These are phyloP conservation scores for Alloteropsis angusta DNA, from an alignment of 202 grass and related monocot species.

Conservation along the genomic window DNA sequence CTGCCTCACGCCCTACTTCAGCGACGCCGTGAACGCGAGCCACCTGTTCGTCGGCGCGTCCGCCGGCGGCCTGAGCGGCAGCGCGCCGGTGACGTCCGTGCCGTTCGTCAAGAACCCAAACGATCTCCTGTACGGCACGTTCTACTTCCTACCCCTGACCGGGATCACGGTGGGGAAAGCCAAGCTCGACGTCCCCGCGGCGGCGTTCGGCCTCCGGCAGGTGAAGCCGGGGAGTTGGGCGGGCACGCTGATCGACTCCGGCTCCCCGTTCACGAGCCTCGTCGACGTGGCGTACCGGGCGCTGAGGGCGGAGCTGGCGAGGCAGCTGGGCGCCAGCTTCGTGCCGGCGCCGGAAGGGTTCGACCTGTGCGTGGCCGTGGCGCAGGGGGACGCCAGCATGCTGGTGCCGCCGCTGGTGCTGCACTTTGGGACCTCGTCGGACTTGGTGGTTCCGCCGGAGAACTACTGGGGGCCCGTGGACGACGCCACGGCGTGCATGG, in stretches of 20 bases:
- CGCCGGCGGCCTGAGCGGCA: neutral
- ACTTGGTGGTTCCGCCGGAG: slow-evolving; percentile 17
- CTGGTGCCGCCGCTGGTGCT: slow-evolving; percentile 4
- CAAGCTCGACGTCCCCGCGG: neutral
- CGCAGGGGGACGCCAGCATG: neutral
- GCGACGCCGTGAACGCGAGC: neutral
- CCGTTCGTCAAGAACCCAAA: neutral
- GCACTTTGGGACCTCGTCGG: neutral
- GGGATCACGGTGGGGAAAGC: neutral
- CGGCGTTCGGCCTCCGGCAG: slow-evolving; percentile 15
- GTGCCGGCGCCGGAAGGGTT: neutral
- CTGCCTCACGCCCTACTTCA: slow-evolving; percentile 17
- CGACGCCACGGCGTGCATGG: slow-evolving; percentile 3
- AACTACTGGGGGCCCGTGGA: slow-evolving; percentile 16
- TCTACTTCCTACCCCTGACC: slow-evolving; percentile 13
- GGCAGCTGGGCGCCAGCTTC: neutral
- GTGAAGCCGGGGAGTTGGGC: neutral
- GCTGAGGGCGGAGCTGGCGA: neutral
- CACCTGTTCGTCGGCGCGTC: slow-evolving; percentile 1
- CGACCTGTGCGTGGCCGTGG: slow-evolving; percentile 6
- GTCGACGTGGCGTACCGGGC: neutral
- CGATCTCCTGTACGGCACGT: neutral
- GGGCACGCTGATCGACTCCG: neutral
- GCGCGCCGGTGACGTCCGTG: neutral
- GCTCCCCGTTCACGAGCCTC: neutral